Conservation (phyloP, 2,329 filamentous ascomycete species). For the Pseudocercospora fijiensis region DNA sequence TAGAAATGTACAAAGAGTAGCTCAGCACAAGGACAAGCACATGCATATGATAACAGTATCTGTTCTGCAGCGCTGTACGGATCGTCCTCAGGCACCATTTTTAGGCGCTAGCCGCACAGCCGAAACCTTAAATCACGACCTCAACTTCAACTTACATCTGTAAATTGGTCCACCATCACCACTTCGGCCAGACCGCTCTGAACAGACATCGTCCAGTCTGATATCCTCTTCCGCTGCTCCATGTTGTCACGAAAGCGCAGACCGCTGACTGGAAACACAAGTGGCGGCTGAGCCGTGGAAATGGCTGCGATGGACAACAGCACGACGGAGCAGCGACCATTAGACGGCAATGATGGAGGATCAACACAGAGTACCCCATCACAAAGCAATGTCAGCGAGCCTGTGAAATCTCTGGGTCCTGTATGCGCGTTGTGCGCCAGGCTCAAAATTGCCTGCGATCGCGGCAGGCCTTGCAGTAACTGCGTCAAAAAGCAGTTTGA, state of each 20-base stretch:
- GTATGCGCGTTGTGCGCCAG: neutral
- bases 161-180: neutral
- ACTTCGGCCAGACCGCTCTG: neutral
- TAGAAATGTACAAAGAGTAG: neutral
- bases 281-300: constrained; percentile 1
- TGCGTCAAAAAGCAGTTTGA: neutral
- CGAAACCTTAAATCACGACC: neutral
- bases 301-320: neutral
- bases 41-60: neutral
- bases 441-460: neutral
- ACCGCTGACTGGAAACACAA: neutral
- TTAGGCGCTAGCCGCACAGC: neutral
- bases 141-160: neutral
- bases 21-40: neutral
- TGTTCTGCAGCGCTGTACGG: too few relatives aligned
- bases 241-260: constrained; percentile 2
- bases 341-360: neutral
- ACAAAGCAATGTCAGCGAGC: neutral
- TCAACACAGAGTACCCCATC: neutral
- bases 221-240: neutral
- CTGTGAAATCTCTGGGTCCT: neutral
- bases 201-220: neutral
- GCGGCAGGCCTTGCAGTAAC: neutral
- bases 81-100: neutral
- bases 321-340: neutral